A percentile compares a stretch with the other conserved stretches of the same genome.
phyloP scores from a whole-genome alignment of 78 protist species.

The Pigoraptor vietnamica region DNA sequence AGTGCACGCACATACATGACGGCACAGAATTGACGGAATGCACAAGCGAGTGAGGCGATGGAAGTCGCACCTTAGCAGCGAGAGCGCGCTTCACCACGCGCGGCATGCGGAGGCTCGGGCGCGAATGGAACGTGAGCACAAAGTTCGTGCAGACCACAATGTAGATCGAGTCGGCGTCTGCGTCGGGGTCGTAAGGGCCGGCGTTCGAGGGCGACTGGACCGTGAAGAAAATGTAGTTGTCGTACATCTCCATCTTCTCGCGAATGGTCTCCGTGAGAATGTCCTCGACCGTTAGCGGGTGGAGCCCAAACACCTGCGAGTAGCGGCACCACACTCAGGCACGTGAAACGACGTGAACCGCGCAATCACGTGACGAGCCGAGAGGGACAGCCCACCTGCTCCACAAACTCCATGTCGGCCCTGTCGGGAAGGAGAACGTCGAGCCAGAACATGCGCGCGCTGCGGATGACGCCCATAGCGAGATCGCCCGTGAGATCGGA shows the following conservation, averaged over 20 bases:
- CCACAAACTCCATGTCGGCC: background rate
- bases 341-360: too few relatives aligned
- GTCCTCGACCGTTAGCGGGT: conserved; percentile 27
- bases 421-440: background rate
- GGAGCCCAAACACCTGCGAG: conserved; percentile 2
- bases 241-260: conserved; percentile 12
- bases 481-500: background rate
- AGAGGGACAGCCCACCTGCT: too few relatives aligned
- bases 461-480: background rate
- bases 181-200: background rate
- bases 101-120: background rate
- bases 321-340: too few relatives aligned
- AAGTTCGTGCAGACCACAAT: background rate
- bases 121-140: background rate
- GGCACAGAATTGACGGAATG: too few relatives aligned
- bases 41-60: too few relatives aligned
- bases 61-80: background rate
- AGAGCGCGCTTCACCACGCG: background rate
- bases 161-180: background rate
- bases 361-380: too few relatives aligned
- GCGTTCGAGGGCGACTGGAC: background rate
- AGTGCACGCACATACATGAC: too few relatives aligned
- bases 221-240: conserved; percentile 1
- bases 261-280: background rate
- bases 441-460: background rate